These are phyloP conservation scores for Musa itinerans DNA, from an alignment of 176 grass and related monocot species.

Conservation along the genomic window DNA sequence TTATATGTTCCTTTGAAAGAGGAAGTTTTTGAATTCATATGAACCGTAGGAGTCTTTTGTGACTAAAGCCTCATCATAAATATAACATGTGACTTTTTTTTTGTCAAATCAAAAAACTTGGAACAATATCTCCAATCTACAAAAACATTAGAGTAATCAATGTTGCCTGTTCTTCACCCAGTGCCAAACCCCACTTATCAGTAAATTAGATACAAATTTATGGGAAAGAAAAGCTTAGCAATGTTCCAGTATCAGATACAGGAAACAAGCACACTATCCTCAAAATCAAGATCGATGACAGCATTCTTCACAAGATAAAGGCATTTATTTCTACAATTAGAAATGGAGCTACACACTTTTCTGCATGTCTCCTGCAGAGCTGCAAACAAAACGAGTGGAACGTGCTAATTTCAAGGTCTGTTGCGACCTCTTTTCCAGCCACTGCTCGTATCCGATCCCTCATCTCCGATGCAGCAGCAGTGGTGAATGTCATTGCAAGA, in stretches of 20 bases:
- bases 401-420: constrained; percentile 79
- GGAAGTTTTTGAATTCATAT: no score
- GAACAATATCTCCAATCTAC: not conserved
- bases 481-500: constrained; percentile 97
- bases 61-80: no score
- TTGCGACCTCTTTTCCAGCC: constrained; percentile 72
- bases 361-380: constrained; percentile 78
- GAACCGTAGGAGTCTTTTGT: no score
- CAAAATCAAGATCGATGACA: not conserved
- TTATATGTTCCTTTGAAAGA: no score
- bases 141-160: not conserved
- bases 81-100: no score
- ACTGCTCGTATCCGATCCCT: constrained; percentile 68
- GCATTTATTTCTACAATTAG: not conserved
- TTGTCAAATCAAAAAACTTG: no score
- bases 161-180: not conserved
- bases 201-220: not conserved
- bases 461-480: constrained; percentile 83
- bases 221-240: no score
- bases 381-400: constrained; percentile 96
- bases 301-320: not conserved
- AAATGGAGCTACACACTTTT: constrained; percentile 49
- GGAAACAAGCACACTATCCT: no score
- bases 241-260: no score
- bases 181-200: not conserved